Percentiles rank a stretch among this genome's conserved stretches.
Conservation (phyloP, 192 early-diverging fungal species). For the Coemansia sp. region DNA sequence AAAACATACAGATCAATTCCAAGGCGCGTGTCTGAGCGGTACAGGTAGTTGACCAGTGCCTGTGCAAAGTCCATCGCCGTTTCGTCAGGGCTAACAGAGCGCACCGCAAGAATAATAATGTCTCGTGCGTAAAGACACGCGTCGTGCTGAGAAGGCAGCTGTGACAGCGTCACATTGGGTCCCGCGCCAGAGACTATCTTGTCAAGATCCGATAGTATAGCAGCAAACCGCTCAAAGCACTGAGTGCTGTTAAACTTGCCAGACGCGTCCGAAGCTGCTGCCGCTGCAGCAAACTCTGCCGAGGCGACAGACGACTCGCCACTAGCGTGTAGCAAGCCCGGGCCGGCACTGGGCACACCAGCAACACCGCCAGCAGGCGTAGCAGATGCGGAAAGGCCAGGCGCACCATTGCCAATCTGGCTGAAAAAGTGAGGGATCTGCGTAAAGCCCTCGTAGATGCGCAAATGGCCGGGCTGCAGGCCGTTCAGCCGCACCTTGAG, state of each 20-base stretch:
- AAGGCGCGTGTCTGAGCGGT: slow-evolving; percentile 68
- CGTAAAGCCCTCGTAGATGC: slow-evolving; percentile 83
- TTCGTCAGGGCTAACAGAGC: slow-evolving; percentile 72
- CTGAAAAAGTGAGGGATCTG: slow-evolving; percentile 60
- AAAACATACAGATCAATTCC: slow-evolving; percentile 78
- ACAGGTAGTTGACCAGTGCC: slow-evolving; percentile 81
- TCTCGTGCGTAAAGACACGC: slow-evolving; percentile 68
- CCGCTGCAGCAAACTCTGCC: not conserved
- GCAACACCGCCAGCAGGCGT: not conserved
- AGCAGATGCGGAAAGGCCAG: not conserved
- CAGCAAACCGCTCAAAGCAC: slow-evolving; percentile 49
- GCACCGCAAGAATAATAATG: slow-evolving; percentile 66
- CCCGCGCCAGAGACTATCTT: slow-evolving; percentile 56
- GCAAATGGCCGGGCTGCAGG: slow-evolving; percentile 70
- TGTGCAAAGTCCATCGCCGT: slow-evolving; percentile 83
- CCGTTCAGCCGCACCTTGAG: slow-evolving; percentile 82
- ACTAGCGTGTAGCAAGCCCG: not conserved
- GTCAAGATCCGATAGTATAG: slow-evolving; percentile 75
- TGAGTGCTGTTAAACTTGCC: slow-evolving; percentile 28
- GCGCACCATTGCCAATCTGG: slow-evolving; percentile 38
- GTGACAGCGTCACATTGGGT: slow-evolving; percentile 48
- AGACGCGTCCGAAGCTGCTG: not conserved
- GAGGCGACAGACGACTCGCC: slow-evolving; percentile 1
- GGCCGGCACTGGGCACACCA: not conserved
- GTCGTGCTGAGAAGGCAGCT: slow-evolving; percentile 75